phyloP scores from a whole-genome alignment of 208 protist genomes.

The Entamoeba histolytica region DNA sequence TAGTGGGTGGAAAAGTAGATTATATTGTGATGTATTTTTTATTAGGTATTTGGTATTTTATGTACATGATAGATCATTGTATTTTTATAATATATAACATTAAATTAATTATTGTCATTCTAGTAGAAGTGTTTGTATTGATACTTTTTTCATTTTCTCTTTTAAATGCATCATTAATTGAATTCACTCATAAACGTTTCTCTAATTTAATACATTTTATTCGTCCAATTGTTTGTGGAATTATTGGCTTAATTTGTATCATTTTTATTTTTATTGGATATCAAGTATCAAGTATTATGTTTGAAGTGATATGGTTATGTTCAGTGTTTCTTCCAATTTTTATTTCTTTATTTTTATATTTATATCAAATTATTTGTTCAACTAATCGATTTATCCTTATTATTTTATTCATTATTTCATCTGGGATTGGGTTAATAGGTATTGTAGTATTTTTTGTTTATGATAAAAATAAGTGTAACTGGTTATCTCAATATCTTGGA shows the following conservation, averaged over 20 bases:
- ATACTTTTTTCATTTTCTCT: neutral
- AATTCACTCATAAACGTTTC: neutral
- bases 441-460: neutral
- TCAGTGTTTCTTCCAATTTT: neutral
- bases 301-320: neutral
- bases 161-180: neutral
- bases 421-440: neutral
- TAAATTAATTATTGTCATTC: neutral
- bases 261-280: neutral
- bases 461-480: neutral
- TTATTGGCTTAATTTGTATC: neutral
- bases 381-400: neutral
- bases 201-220: neutral
- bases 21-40: neutral
- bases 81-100: neutral
- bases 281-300: neutral
- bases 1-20: neutral
- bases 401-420: neutral
- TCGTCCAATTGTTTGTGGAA: neutral
- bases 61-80: neutral
- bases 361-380: neutral
- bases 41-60: neutral
- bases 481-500: neutral
- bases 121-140: neutral
- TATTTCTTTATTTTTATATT: neutral